phyloP scores from a whole-genome alignment of 78 protist species.

The Ministeria vibrans region DNA sequence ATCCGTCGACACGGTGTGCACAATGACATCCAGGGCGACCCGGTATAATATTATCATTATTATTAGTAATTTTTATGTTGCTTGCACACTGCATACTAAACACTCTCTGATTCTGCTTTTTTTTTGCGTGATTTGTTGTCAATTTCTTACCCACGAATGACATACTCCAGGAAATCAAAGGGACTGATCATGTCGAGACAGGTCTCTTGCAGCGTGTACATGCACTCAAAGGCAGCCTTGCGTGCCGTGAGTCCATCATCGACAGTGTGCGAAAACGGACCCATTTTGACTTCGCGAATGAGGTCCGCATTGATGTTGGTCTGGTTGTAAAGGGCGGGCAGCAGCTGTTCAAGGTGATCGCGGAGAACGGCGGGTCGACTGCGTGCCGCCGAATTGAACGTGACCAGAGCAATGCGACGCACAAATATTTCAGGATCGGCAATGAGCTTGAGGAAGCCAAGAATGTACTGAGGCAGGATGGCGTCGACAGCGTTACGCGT shows the following conservation, averaged over 20 bases:
- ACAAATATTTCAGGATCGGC: conserved; percentile 61
- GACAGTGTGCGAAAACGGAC: conserved; percentile 90
- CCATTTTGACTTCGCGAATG: conserved; percentile 79
- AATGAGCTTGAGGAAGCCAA: conserved; percentile 39
- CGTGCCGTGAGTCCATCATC: conserved; percentile 90
- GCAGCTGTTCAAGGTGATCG: conserved; percentile 19
- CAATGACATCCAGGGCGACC: too few species aligned
- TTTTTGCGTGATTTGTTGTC: too few species aligned
- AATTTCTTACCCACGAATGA: conserved; percentile 64
- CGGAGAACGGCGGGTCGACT: conserved; percentile 51
- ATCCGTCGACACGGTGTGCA: too few species aligned
- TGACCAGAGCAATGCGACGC: conserved; percentile 66
- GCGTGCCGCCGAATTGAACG: conserved; percentile 78
- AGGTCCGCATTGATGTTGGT: conserved; percentile 44
- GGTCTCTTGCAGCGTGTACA: conserved; percentile 79
- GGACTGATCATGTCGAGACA: conserved; percentile 36
- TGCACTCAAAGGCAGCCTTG: conserved; percentile 82
- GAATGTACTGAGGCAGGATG: conserved; percentile 16
- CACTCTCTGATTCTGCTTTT: too few species aligned
- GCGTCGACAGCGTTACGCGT: conserved; percentile 31
- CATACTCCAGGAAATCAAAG: conserved; percentile 35
- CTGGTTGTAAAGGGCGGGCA: conserved; percentile 66
- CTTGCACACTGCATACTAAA: too few species aligned
- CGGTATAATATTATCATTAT: too few species aligned
- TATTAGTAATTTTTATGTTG: too few species aligned